A percentile compares a stretch with the other conserved stretches of the same genome.
phyloP scores from a whole-genome alignment of 2,329 filamentous ascomycete species.

The Paradendryphiella salina region DNA sequence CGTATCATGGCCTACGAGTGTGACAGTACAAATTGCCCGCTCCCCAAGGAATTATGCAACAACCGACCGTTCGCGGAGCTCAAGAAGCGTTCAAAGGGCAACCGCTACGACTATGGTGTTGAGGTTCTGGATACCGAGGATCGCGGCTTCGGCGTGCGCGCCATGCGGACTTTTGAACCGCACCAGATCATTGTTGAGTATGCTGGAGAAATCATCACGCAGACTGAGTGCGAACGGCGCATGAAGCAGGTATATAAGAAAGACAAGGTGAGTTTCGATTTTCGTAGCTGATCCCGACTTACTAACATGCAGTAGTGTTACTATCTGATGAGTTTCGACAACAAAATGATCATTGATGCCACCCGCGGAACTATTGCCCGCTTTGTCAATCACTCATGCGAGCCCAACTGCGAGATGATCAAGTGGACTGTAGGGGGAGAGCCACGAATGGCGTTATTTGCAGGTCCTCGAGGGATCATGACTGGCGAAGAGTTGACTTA shows the following conservation, averaged over 20 bases:
- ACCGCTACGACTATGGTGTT: slow-evolving; percentile 88
- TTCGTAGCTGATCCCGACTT: background rate
- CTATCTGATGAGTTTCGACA: slow-evolving; percentile 97
- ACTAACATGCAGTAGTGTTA: slow-evolving; percentile 68
- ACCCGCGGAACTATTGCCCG: slow-evolving; percentile 94
- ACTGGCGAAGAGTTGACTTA: slow-evolving; percentile 96
- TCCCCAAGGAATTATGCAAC: slow-evolving; percentile 72
- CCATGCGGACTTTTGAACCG: slow-evolving; percentile 82
- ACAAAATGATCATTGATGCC: slow-evolving; percentile 98
- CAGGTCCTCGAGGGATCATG: slow-evolving; percentile 84
- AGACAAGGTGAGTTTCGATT: slow-evolving; percentile 69
- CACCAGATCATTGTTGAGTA: slow-evolving; percentile 99
- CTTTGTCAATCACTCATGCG: slow-evolving; percentile 97
- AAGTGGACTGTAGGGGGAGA: slow-evolving; percentile 96
- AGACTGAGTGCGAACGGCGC: slow-evolving; percentile 86
- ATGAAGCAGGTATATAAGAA: slow-evolving; percentile 95
- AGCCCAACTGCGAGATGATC: slow-evolving; percentile 95
- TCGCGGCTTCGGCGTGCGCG: slow-evolving; percentile 87
- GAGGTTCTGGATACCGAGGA: slow-evolving; percentile 91
- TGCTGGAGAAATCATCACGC: slow-evolving; percentile 95
- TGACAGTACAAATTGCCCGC: slow-evolving; percentile 82
- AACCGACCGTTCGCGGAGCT: slow-evolving; percentile 89
- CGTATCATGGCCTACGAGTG: slow-evolving; percentile 98
- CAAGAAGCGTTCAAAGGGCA: slow-evolving; percentile 67
- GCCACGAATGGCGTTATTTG: slow-evolving; percentile 95